Base-by-base conservation (phyloP, 179 eudicot species). In the Silene vulgaris region DNA sequence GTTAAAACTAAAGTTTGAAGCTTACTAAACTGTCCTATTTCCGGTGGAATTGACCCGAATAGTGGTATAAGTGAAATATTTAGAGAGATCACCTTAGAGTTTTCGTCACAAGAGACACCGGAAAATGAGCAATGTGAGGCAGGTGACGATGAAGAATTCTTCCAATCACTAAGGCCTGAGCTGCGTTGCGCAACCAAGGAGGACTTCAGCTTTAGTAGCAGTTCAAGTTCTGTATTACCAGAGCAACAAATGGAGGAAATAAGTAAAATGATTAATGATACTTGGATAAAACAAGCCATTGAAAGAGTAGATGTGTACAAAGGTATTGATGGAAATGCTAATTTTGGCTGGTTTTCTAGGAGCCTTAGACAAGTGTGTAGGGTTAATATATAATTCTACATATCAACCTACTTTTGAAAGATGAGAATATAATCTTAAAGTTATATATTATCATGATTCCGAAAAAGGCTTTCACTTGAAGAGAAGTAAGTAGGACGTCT, bases 161-260 rank as follows among this genome's bases (percentile, higher is more conserved):
- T 48, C 92, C 96, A 91, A 82, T 90, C 86, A 19, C 77, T 20
- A 12, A 91, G 86, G 50, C 81, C 89, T 3, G 84, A 69, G 16
- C 88, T 85, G 3, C 30, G 63, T 0, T 82, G 80, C 5, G 85
- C 81, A 2, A 87, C 72, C 71, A 91, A 71, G 30, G 92, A 84
- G 23, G 87, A 54, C 75, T 91, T 90, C 56, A 90, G 83, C 30
- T 74, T 82, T 29, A 90, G 59, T 1, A 90, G 82, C 8, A 79
- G 79, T 13, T 91, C 84, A 2, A 84, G 82, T 50, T 90, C 95
- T 20, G 72, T 48, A 17, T 57, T 26, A 35, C 48, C 71, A 71
- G 30, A 59, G 76, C 74, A 75, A 37, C 13, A 72, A 50, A 37
- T 66, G 77, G 60, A 75, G 45, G 71, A 75, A 43, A 21, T 37